A percentile compares a stretch with the other conserved stretches of the same genome.
Conservation (phyloP, 176 grass and related monocot species). For the Melocanna baccifera region DNA sequence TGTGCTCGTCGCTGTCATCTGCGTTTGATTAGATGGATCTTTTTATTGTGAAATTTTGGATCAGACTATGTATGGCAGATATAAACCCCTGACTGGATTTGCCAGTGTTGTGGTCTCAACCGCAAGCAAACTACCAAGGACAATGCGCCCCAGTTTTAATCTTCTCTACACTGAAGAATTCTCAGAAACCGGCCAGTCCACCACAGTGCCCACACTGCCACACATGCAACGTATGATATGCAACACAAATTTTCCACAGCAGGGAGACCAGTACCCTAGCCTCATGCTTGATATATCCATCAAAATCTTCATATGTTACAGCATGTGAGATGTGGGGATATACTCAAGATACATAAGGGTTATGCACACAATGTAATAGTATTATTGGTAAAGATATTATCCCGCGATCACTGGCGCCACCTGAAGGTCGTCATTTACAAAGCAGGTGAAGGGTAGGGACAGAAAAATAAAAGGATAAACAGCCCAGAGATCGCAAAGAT, state of each 20-base stretch:
- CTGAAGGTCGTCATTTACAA: slow-evolving; percentile 71
- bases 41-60: not conserved
- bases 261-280: not conserved
- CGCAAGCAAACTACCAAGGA: not conserved
- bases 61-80: not conserved
- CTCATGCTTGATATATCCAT: slow-evolving; percentile 34
- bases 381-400: slow-evolving; percentile 34
- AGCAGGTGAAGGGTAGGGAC: slow-evolving; percentile 44
- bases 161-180: not conserved
- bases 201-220: not conserved
- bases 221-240: not conserved
- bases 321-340: slow-evolving; percentile 20
- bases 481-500: slow-evolving; percentile 21
- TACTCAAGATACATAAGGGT: slow-evolving; percentile 6
- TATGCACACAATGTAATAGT: slow-evolving; percentile 46
- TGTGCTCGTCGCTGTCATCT: not conserved
- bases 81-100: not conserved
- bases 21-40: not conserved
- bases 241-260: not conserved
- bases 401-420: slow-evolving; percentile 39
- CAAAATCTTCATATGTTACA: slow-evolving; percentile 34
- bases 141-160: not conserved
- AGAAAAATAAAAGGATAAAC: slow-evolving; percentile 23
- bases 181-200: not conserved
- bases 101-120: not conserved